Evolutionary conservation across 805 yeast genomes (phyloP).

Genomic region (Candida hispaniensis): DNA sequence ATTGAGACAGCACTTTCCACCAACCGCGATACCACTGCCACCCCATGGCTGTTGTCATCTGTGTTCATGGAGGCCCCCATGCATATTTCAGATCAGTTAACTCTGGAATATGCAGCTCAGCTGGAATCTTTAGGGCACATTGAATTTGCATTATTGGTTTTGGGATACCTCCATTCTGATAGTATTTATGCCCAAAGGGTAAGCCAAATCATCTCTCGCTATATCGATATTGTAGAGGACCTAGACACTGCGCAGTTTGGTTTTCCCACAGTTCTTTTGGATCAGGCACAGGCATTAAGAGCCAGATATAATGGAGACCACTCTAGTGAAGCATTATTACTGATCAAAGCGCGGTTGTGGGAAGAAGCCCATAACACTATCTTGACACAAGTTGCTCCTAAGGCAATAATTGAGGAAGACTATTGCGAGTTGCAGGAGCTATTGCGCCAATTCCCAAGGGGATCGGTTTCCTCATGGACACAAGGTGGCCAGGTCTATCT

Average conservation of each 20-base stretch:
- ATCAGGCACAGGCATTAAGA: conserved; percentile 39
- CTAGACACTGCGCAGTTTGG: background rate
- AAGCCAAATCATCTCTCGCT: conserved; percentile 1
- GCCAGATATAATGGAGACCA: conserved; percentile 41
- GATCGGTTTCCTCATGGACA: conserved; percentile 25
- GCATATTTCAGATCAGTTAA: background rate
- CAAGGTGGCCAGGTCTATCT: conserved; percentile 32
- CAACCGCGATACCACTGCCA: conserved; percentile 17
- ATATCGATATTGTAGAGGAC: background rate
- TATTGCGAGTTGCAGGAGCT: conserved; percentile 21
- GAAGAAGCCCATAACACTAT: conserved; percentile 54
- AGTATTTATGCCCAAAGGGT: conserved; percentile 3
- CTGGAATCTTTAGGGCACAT: conserved; percentile 6
- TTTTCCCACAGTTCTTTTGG: conserved; percentile 7
- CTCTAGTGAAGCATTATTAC: conserved; percentile 49
- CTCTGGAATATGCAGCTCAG: conserved; percentile 6
- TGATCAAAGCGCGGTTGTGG: conserved; percentile 50
- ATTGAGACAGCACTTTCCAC: conserved; percentile 17
- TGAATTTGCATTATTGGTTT: conserved; percentile 3
- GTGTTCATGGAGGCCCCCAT: conserved; percentile 18
- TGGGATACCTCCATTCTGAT: conserved; percentile 10
- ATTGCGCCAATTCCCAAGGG: conserved; percentile 21
- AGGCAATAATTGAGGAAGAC: conserved; percentile 44
- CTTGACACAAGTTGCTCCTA: conserved; percentile 58
- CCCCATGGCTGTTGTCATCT: conserved; percentile 19